Base-by-base conservation (phyloP, 2,329 filamentous ascomycete species). In the Rhinocladiella mackenziei region DNA sequence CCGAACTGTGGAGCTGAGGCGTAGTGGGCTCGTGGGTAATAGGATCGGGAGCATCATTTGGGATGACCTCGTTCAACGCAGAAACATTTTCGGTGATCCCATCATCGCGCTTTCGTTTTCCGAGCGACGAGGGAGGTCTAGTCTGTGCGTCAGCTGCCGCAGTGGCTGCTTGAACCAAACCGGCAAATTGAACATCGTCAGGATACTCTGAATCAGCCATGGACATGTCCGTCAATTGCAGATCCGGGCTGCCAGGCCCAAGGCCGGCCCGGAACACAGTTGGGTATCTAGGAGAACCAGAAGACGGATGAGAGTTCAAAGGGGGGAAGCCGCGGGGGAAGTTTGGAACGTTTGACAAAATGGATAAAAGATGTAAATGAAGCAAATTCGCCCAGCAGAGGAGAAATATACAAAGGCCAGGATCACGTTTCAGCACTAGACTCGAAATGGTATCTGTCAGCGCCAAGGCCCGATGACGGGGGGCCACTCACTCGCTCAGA, bases 1-100 rank as follows among this genome's bases (percentile, higher is more conserved):
- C 69, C n/a, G 69, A 75, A 35, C 72, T 74, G 26, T 69, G 68
- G 15, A 72, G 65, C 22, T 71, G 71, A 33, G 71, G 67, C 49
- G 31, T 39, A 23, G 26, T 33, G 39, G 33, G 19, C 19, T 46
- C 45, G 11, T 33, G 31, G 13, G 43, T 42, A n/a, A n/a, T n/a
- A 7, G 40, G 33, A 19, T 53, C 46, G 28, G 62, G 52, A 10
- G 66, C 61, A 45, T 69, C 65, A 40, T 63, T 60, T 28, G 68
- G 32, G 14, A 31, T 38, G 15, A 44, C 38, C 29, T 45, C 45
- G 46, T 65, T 62, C 26, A 67, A 61, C 18, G 59, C 60, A 46
- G 64, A 55, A 13, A 25, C 32, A 22, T 44, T 19, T 17, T 68
- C 65, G 10, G 65, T 55, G 4, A 62, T 56, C 48, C 65, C 63